Evolutionary conservation across 2,329 filamentous ascomycete species (phyloP).

Genomic region (Tolypocladium inflatum): DNA sequence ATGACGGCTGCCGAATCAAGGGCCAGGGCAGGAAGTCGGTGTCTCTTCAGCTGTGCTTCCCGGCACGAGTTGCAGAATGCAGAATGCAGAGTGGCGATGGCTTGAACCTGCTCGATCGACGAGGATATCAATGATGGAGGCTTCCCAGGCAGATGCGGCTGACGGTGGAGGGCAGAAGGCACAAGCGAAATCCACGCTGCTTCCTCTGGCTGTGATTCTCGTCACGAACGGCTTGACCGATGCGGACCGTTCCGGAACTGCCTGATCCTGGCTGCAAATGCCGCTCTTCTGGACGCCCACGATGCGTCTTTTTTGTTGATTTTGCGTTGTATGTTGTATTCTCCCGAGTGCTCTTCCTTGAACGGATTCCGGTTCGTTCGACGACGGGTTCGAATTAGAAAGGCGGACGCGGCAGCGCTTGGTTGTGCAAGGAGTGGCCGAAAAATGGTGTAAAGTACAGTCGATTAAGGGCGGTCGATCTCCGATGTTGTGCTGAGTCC

Average conservation of each 20-base stretch:
- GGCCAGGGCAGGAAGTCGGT: background rate
- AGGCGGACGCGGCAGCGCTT: background rate
- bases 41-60: background rate
- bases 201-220: background rate
- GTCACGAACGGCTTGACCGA: background rate
- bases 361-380: background rate
- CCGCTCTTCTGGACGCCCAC: background rate
- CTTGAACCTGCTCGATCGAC: background rate
- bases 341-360: background rate
- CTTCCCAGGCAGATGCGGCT: background rate
- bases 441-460: constrained; percentile 20
- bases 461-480: constrained; percentile 21
- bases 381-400: constrained; percentile 11
- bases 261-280: background rate
- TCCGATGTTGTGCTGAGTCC: background rate
- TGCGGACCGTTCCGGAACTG: background rate
- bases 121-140: background rate
- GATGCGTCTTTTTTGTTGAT: background rate
- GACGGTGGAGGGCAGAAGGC: background rate
- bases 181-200: background rate
- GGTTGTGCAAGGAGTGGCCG: constrained; percentile 12
- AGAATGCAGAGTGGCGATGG: background rate
- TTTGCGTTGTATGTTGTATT: background rate
- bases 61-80: background rate
- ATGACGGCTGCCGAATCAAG: background rate